Evolutionary conservation across 192 early-diverging fungal genomes (phyloP).

Genomic region (Funneliformis mosseae): DNA sequence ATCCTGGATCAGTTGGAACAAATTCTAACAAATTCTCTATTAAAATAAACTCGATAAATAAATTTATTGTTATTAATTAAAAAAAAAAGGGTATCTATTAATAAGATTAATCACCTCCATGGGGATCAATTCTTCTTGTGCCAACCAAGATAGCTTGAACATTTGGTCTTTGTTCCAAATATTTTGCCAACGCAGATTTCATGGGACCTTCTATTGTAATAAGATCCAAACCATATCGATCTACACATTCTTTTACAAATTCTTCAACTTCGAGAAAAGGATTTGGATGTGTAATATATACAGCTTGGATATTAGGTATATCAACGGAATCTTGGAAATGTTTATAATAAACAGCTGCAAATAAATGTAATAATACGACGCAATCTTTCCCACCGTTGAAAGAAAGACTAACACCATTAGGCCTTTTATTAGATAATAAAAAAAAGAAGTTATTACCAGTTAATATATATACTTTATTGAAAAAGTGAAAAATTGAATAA

Average conservation of each 20-base stretch:
- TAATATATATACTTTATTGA: background rate
- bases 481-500: slow-evolving; percentile 1
- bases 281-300: slow-evolving; percentile 79
- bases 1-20: slow-evolving; percentile 79
- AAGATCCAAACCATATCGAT: slow-evolving; percentile 72
- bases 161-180: slow-evolving; percentile 54
- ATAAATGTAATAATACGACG: slow-evolving; percentile 85
- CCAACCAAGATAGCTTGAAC: slow-evolving; percentile 83
- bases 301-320: slow-evolving; percentile 53
- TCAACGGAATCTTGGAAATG: slow-evolving; percentile 19
- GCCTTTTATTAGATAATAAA: slow-evolving; percentile 48
- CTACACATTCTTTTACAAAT: slow-evolving; percentile 76
- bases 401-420: slow-evolving; percentile 67
- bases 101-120: slow-evolving; percentile 52
- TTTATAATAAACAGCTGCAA: slow-evolving; percentile 65
- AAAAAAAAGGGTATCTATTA: background rate
- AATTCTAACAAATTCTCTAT: slow-evolving; percentile 58
- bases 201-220: slow-evolving; percentile 71
- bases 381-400: slow-evolving; percentile 99
- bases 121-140: slow-evolving; percentile 72
- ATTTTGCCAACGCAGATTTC: slow-evolving; percentile 76
- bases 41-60: background rate
- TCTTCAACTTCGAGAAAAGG: slow-evolving; percentile 85
- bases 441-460: background rate
- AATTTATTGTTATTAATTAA: background rate